A percentile compares a stretch with the other conserved stretches of the same genome.
phyloP scores from a whole-genome alignment of 352 stramenopile species.

The Phytophthora capsici region DNA sequence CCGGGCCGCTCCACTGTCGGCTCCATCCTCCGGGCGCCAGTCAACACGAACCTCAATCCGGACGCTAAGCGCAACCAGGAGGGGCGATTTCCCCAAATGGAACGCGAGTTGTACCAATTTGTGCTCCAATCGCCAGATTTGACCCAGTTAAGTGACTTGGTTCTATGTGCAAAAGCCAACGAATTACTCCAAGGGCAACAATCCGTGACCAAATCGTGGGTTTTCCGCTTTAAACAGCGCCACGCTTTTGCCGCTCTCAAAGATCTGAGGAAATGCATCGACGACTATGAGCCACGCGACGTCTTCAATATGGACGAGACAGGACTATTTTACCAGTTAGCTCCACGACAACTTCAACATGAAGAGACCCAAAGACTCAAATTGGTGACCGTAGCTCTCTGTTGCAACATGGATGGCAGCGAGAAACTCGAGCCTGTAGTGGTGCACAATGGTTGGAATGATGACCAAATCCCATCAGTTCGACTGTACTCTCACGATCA shows the following conservation, averaged over 20 bases:
- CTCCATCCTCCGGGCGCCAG: conserved; percentile 14
- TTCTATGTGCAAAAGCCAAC: conserved; percentile 23
- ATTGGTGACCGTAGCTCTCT: conserved; percentile 14
- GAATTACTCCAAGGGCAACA: conserved; percentile 14
- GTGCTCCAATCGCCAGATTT: conserved; percentile 19
- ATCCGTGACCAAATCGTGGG: conserved; percentile 29
- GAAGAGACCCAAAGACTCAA: conserved; percentile 14
- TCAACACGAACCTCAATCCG: conserved; percentile 16
- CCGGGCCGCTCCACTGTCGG: conserved; percentile 20
- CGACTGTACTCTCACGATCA: conserved; percentile 22
- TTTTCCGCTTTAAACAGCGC: conserved; percentile 29
- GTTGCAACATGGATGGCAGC: conserved; percentile 32
- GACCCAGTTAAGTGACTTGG: conserved; percentile 13
- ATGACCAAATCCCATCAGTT: conserved; percentile 9
- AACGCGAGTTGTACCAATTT: conserved; percentile 20
- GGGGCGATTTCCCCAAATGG: conserved; percentile 25
- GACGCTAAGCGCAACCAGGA: conserved; percentile 16
- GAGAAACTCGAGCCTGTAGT: conserved; percentile 29
- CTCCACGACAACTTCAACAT: conserved; percentile 15
- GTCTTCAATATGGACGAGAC: conserved; percentile 32
- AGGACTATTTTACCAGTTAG: conserved; percentile 29
- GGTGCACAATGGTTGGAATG: conserved; percentile 15
- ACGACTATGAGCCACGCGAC: conserved; percentile 17
- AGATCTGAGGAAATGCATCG: conserved; percentile 16
- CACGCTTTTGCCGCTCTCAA: conserved; percentile 20